These are phyloP conservation scores for Plenodomus tracheiphilus DNA, from an alignment of 2,329 filamentous ascomycete genomes.

Conservation along the genomic window DNA sequence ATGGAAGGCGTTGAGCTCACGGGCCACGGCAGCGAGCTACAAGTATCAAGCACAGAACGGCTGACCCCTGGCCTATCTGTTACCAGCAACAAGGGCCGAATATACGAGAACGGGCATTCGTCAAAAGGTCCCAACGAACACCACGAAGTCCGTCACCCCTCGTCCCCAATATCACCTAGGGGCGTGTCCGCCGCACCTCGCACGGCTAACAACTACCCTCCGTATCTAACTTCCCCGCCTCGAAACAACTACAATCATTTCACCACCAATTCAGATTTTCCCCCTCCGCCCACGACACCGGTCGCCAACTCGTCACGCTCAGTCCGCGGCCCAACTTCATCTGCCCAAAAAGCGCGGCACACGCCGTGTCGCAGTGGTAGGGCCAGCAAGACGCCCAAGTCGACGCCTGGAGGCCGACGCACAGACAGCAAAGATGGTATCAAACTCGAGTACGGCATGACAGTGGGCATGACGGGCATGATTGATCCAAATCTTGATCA, in stretches of 20 bases:
- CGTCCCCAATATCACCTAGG: constrained; percentile 25
- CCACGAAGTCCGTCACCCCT: constrained; percentile 17
- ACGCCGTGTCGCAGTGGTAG: constrained; percentile 22
- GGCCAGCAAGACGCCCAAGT: constrained; percentile 36
- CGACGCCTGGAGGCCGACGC: constrained; percentile 14
- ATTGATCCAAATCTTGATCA: constrained; percentile 31
- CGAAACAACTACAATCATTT: constrained; percentile 26
- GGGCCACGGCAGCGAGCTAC: constrained; percentile 11
- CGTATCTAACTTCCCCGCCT: constrained; percentile 14
- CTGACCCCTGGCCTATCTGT: constrained; percentile 29
- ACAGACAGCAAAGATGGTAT: constrained; percentile 30
- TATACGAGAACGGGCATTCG: constrained; percentile 16
- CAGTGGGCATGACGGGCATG: constrained; percentile 11
- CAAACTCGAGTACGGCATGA: constrained; percentile 24
- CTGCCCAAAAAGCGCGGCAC: constrained; percentile 24
- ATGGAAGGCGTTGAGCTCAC: constrained; percentile 20
- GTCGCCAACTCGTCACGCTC: constrained; percentile 6
- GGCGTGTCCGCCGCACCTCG: constrained; percentile 15
- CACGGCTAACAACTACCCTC: constrained; percentile 16
- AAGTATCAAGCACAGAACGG: constrained; percentile 29
- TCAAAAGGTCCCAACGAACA: constrained; percentile 8
- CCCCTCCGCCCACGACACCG: constrained; percentile 21
- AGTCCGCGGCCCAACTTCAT: constrained; percentile 12
- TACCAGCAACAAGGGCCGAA: neutral
- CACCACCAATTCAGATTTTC: constrained; percentile 27